A percentile compares a stretch with the other conserved stretches of the same genome.
Conservation (phyloP, 2,329 filamentous ascomycete species). For the Biscogniauxia marginata region DNA sequence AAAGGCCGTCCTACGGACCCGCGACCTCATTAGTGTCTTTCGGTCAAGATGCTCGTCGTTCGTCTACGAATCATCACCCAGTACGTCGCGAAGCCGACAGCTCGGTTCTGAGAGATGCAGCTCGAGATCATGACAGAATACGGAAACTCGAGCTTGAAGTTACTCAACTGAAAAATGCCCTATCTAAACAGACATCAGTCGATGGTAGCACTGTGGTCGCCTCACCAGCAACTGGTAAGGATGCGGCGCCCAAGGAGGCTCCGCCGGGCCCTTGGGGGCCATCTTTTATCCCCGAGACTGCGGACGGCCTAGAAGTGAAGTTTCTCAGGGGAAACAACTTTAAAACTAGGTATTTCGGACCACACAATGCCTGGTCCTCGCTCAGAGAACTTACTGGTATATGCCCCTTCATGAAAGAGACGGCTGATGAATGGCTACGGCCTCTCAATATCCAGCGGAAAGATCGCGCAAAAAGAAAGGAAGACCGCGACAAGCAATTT, state of each 20-base stretch:
- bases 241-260: constrained; percentile 37
- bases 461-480: constrained; percentile 52
- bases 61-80: constrained; percentile 32
- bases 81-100: constrained; percentile 34
- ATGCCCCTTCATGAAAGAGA: constrained; percentile 61
- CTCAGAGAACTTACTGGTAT: constrained; percentile 56
- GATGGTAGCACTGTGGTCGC: constrained; percentile 52
- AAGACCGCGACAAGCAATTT: constrained; percentile 51
- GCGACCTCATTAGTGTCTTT: constrained; percentile 43
- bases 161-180: constrained; percentile 52
- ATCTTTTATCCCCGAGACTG: constrained; percentile 32
- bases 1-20: constrained; percentile 50
- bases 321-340: constrained; percentile 60
- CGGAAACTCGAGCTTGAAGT: constrained; percentile 59
- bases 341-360: constrained; percentile 59
- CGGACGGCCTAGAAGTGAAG: constrained; percentile 45
- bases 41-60: constrained; percentile 31
- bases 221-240: constrained; percentile 47
- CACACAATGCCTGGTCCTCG: constrained; percentile 60
- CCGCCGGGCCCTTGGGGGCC: constrained; percentile 37
- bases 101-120: constrained; percentile 38
- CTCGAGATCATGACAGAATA: constrained; percentile 57
- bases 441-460: constrained; percentile 57
- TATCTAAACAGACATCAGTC: constrained; percentile 46
- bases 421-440: constrained; percentile 59